A percentile compares a stretch with the other conserved stretches of the same genome.
These are phyloP conservation scores for Cyclostephanos tholiformis DNA, from an alignment of 108 stramenopile genomes.

Conservation along the genomic window DNA sequence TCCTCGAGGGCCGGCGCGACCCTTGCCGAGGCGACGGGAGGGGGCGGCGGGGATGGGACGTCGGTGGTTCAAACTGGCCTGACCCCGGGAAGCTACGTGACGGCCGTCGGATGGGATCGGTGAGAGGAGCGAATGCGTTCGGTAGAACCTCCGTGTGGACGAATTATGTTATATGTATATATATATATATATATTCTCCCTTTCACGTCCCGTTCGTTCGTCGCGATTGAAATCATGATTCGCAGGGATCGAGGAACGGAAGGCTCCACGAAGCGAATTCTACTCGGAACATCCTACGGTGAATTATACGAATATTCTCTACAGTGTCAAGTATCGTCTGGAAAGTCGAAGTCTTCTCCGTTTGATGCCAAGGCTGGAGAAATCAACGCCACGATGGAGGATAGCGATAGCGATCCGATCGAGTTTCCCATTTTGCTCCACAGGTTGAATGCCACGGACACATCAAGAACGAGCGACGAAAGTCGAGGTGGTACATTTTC, in stretches of 20 bases:
- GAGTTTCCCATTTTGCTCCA: slow-evolving; percentile 40
- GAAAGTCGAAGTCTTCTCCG: slow-evolving; percentile 30
- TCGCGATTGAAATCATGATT: neutral
- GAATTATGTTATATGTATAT: neutral
- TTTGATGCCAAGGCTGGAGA: slow-evolving; percentile 51
- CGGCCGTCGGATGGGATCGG: slow-evolving; percentile 84
- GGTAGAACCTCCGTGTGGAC: too few species aligned
- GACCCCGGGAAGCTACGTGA: slow-evolving; percentile 76
- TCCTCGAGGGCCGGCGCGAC: slow-evolving; percentile 32
- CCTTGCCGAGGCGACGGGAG: slow-evolving; percentile 24
- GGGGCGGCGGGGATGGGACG: slow-evolving; percentile 6
- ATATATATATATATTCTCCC: neutral
- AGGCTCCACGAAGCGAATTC: slow-evolving; percentile 72
- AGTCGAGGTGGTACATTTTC: neutral
- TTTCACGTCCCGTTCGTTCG: neutral
- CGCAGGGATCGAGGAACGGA: slow-evolving; percentile 75
- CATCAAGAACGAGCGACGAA: neutral
- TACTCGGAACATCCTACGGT: slow-evolving; percentile 76
- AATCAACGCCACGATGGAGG: slow-evolving; percentile 30
- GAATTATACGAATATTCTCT: slow-evolving; percentile 84
- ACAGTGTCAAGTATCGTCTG: slow-evolving; percentile 40
- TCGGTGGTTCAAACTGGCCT: slow-evolving; percentile 60
- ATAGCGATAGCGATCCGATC: slow-evolving; percentile 33
- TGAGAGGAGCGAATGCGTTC: slow-evolving; percentile 12
- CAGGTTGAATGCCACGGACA: slow-evolving; percentile 28